These are phyloP conservation scores for Auriscalpium microsporum DNA, from an alignment of 768 basidiomycete species.

Conservation along the genomic window DNA sequence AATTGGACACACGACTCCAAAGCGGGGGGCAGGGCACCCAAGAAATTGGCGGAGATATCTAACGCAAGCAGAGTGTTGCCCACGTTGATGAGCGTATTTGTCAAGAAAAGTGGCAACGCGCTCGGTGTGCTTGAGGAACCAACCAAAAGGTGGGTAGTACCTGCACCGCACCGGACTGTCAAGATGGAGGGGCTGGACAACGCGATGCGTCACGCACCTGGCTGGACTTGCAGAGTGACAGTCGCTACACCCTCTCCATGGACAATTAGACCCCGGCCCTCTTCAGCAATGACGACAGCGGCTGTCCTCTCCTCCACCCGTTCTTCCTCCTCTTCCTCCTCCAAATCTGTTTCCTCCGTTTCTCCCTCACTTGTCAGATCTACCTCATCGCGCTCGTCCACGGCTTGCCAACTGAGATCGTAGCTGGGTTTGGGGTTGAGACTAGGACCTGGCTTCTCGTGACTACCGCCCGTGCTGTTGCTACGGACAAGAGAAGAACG, in stretches of 20 bases:
- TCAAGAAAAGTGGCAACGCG: constrained; percentile 69
- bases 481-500: constrained; percentile 62
- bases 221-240: constrained; percentile 52
- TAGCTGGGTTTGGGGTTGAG: constrained; percentile 63
- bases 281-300: constrained; percentile 71
- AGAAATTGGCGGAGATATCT: constrained; percentile 86
- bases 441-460: constrained; percentile 28
- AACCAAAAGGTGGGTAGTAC: constrained; percentile 89
- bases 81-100: constrained; percentile 61
- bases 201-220: constrained; percentile 44
- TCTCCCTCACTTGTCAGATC: constrained; percentile 48
- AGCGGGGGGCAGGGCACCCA: constrained; percentile 74
- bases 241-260: constrained; percentile 58
- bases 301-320: constrained; percentile 65
- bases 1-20: constrained; percentile 73
- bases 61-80: constrained; percentile 76
- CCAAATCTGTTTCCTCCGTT: constrained; percentile 36
- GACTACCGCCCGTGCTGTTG: constrained; percentile 31
- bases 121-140: constrained; percentile 74
- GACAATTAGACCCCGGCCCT: constrained; percentile 78
- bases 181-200: neutral
- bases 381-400: constrained; percentile 64
- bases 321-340: constrained; percentile 40
- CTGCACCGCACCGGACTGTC: constrained; percentile 31
- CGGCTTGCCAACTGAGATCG: constrained; percentile 66